Conservation (phyloP, 164 flowering plant genomes). For the Akebia trifoliata region DNA sequence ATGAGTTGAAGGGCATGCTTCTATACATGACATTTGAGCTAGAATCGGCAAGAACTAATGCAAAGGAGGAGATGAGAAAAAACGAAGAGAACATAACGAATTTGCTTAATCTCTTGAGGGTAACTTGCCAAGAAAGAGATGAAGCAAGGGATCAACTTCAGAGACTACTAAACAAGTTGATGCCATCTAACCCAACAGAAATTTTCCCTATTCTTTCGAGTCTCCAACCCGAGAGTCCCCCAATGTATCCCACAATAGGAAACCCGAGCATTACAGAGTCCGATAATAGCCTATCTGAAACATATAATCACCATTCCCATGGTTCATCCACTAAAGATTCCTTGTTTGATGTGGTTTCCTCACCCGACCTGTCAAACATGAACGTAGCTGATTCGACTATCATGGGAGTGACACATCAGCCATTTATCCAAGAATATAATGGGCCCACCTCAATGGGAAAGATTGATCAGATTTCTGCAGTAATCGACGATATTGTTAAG, state of each 20-base stretch:
- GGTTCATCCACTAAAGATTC: constrained; percentile 53
- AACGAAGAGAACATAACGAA: constrained; percentile 35
- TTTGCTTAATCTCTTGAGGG: constrained; percentile 36
- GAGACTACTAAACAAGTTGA: constrained; percentile 31
- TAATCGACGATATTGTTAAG: constrained; percentile 40
- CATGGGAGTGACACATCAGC: constrained; percentile 10
- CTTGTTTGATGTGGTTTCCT: constrained; percentile 43
- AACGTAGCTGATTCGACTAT: constrained; percentile 23
- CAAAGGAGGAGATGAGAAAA: constrained; percentile 40
- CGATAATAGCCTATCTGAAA: constrained; percentile 49
- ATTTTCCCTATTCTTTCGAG: constrained; percentile 12
- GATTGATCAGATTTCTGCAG: constrained; percentile 27
- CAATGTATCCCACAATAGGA: constrained; percentile 25
- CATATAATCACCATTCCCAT: constrained; percentile 39
- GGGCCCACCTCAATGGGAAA: constrained; percentile 3
- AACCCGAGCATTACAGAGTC: constrained; percentile 67
- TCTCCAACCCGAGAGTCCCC: constrained; percentile 23
- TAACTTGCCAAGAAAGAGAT: constrained; percentile 58
- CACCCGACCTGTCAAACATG: constrained; percentile 46
- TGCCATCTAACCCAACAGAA: constrained; percentile 20
- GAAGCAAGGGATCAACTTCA: constrained; percentile 61
- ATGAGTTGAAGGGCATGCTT: constrained; percentile 50
- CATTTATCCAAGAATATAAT: constrained; percentile 18
- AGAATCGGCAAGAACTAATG: constrained; percentile 44
- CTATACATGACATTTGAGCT: constrained; percentile 38